These are phyloP conservation scores for Penicillium sp. DNA, from an alignment of 2,329 filamentous ascomycete genomes.

Conservation along the genomic window DNA sequence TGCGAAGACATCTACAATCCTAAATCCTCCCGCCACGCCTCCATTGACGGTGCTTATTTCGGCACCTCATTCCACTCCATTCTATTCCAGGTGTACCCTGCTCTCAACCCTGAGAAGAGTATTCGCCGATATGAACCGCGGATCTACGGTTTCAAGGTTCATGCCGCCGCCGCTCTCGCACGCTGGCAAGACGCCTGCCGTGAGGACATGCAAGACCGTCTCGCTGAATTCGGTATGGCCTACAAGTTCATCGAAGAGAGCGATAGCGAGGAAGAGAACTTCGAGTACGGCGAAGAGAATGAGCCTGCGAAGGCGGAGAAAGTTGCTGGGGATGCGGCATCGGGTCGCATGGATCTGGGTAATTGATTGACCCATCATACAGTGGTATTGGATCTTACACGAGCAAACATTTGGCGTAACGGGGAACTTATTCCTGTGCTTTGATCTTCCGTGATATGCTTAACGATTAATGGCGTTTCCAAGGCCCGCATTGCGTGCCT, in stretches of 20 bases:
- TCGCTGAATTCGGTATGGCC: slow-evolving; percentile 70
- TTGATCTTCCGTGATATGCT: slow-evolving; percentile 24
- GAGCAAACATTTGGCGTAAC: slow-evolving; percentile 31
- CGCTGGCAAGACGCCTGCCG: slow-evolving; percentile 86
- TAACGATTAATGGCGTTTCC: slow-evolving; percentile 33
- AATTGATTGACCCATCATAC: slow-evolving; percentile 24
- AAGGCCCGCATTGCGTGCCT: slow-evolving; percentile 19
- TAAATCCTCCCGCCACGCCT: slow-evolving; percentile 91
- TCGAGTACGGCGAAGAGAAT: slow-evolving; percentile 44
- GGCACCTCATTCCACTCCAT: slow-evolving; percentile 99
- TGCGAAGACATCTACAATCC: slow-evolving; percentile 99
- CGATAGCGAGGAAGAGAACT: slow-evolving; percentile 59
- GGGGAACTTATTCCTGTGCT: slow-evolving; percentile 20
- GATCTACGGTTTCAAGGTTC: slow-evolving; percentile 94
- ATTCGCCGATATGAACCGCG: slow-evolving; percentile 83
- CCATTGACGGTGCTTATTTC: slow-evolving; percentile 97
- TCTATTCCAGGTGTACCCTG: slow-evolving; percentile 96
- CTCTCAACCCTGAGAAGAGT: slow-evolving; percentile 83
- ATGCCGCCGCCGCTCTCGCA: slow-evolving; percentile 81
- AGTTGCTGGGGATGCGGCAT: slow-evolving; percentile 32
- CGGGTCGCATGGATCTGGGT: slow-evolving; percentile 41
- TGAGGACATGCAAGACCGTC: slow-evolving; percentile 76
- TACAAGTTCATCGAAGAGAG: slow-evolving; percentile 74
- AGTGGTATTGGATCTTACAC: slow-evolving; percentile 11
- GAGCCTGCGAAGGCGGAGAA: slow-evolving; percentile 39